Evolutionary conservation across 2,329 filamentous ascomycete species (phyloP).

Genomic region (Plectosphaerella cucumerina): DNA sequence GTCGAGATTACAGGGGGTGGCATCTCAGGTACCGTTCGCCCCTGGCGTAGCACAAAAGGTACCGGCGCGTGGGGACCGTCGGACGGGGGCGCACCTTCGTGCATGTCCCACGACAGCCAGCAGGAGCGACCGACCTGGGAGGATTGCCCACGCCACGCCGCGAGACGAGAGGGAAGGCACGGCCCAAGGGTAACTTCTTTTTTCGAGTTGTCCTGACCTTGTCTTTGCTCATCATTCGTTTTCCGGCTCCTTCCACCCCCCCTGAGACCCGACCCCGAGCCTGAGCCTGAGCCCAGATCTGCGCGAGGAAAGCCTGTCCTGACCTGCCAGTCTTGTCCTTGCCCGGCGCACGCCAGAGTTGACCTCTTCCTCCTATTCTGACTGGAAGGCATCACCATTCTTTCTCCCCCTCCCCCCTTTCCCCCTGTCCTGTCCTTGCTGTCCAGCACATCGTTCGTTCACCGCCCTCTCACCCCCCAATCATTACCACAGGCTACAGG

Average conservation of each 20-base stretch:
- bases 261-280: constrained; percentile 9
- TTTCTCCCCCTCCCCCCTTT: constrained; percentile 1
- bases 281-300: background rate
- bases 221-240: constrained; percentile 5
- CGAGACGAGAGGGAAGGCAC: background rate
- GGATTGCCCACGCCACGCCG: too few relatives aligned
- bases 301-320: constrained; percentile 3
- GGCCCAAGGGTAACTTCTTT: constrained; percentile 7
- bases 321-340: constrained; percentile 4
- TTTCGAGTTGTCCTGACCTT: constrained; percentile 11
- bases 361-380: background rate
- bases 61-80: constrained; percentile 2
- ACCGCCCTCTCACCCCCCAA: background rate
- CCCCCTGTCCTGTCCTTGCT: constrained; percentile 8
- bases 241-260: background rate
- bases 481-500: background rate
- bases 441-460: constrained; percentile 5
- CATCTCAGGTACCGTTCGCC: constrained; percentile 10
- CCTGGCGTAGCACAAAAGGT: constrained; percentile 10
- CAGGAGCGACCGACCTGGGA: constrained; percentile 4
- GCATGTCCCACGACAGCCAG: background rate
- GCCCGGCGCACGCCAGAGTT: constrained; percentile 2
- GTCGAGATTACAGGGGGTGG: background rate
- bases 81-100: too few relatives aligned
- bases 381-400: background rate